phyloP scores from a whole-genome alignment of 176 grass and related monocot genomes.

The Puya raimondii region DNA sequence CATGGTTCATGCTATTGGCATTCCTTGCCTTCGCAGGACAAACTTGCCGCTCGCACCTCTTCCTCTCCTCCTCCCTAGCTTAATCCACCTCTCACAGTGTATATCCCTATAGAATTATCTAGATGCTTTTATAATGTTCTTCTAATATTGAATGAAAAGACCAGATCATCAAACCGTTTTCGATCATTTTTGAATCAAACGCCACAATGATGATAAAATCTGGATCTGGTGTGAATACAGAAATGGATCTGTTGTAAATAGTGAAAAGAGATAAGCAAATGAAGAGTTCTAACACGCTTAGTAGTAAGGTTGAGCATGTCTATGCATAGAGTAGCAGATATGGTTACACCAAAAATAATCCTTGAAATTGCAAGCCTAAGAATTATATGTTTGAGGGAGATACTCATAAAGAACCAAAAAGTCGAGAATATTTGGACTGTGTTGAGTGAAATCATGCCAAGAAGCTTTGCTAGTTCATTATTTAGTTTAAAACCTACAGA shows the following conservation, averaged over 20 bases:
- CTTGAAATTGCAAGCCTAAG: slow-evolving; percentile 44
- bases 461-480: slow-evolving; percentile 69
- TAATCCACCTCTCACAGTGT: too few species aligned
- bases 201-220: slow-evolving; percentile 78
- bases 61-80: too few species aligned
- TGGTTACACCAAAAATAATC: slow-evolving; percentile 52
- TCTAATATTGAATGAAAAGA: too few species aligned
- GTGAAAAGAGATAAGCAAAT: slow-evolving; percentile 65
- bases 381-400: slow-evolving; percentile 47
- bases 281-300: slow-evolving; percentile 56
- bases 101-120: too few species aligned
- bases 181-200: neutral
- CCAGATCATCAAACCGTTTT: too few species aligned
- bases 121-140: too few species aligned
- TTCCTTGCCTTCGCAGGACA: too few species aligned
- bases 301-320: slow-evolving; percentile 64
- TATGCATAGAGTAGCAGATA: slow-evolving; percentile 58
- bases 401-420: slow-evolving; percentile 62
- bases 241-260: slow-evolving; percentile 38
- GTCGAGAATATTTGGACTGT: slow-evolving; percentile 83
- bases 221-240: slow-evolving; percentile 34
- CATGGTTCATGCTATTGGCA: too few species aligned
- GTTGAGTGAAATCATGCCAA: slow-evolving; percentile 84
- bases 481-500: slow-evolving; percentile 90
- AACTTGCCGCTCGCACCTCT: too few species aligned